phyloP scores from a whole-genome alignment of 2,329 filamentous ascomycete genomes.

The Cladosporium sphaerospermum region DNA sequence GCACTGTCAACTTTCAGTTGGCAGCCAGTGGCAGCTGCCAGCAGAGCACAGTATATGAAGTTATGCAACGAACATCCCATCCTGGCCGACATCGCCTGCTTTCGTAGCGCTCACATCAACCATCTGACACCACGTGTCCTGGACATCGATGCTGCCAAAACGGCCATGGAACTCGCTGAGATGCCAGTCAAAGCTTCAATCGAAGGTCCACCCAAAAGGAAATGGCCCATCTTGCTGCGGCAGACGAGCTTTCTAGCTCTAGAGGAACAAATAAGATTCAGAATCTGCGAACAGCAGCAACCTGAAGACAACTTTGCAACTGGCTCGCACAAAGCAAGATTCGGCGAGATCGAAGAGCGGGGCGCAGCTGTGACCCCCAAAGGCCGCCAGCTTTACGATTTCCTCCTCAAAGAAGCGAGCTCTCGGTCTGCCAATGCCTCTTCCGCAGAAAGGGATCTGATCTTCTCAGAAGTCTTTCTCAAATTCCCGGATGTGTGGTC shows the following conservation, averaged over 20 bases:
- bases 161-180: neutral
- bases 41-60: neutral
- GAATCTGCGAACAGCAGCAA: neutral
- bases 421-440: neutral
- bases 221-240: neutral
- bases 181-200: neutral
- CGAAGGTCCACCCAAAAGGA: neutral
- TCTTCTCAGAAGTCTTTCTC: neutral
- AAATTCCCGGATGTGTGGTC: neutral
- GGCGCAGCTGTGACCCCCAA: neutral
- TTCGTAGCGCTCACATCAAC: neutral
- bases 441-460: too few relatives aligned
- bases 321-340: neutral
- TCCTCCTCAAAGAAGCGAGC: neutral
- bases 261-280: neutral
- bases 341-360: neutral
- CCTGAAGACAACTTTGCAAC: neutral
- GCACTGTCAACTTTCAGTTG: neutral
- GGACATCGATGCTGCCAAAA: neutral
- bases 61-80: neutral
- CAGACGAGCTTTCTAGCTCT: neutral
- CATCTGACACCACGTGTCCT: neutral
- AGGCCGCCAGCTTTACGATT: neutral
- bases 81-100: neutral
- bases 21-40: neutral